Conservation (phyloP, 2,329 filamentous ascomycete species). For the Penicillium crustosum region DNA sequence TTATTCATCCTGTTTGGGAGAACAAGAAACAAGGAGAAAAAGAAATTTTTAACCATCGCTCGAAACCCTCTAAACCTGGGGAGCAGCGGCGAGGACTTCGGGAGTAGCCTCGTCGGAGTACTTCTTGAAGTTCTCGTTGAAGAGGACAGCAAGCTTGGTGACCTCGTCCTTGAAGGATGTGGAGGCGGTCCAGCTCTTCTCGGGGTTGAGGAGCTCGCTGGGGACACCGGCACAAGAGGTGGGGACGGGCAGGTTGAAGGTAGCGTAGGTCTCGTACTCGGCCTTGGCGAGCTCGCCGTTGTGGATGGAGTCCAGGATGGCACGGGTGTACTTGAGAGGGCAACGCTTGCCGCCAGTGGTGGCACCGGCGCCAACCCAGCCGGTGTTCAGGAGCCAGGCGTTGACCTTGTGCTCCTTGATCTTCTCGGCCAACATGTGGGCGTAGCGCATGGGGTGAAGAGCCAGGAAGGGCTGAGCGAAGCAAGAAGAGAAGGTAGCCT, state of each 20-base stretch:
- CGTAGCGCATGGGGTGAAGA: constrained; percentile 98
- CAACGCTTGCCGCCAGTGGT: constrained; percentile 93
- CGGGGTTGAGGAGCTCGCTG: constrained; percentile 88
- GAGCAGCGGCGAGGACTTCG: constrained; percentile 65
- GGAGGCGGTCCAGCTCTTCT: constrained; percentile 85
- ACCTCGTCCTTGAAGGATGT: constrained; percentile 83
- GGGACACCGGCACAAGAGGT: constrained; percentile 87
- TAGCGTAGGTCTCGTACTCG: constrained; percentile 91
- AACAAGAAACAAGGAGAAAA: constrained; percentile 25
- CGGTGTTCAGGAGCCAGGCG: constrained; percentile 97
- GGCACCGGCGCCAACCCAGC: constrained; percentile 91
- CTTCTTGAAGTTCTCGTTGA: constrained; percentile 98
- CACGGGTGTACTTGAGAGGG: constrained; percentile 97
- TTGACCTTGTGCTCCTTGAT: constrained; percentile 93
- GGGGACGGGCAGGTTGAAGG: constrained; percentile 97
- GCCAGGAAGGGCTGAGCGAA: constrained; percentile 99
- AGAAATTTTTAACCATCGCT: constrained; percentile 23
- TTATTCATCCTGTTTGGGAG: constrained; percentile 21
- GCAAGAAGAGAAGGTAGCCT: constrained; percentile 98
- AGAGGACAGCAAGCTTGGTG: constrained; percentile 82
- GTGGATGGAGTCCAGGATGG: constrained; percentile 98
- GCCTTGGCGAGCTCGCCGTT: constrained; percentile 89
- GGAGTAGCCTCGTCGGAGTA: constrained; percentile 80
- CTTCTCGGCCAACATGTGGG: constrained; percentile 97
- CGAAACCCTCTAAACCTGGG: constrained; percentile 29